These are phyloP conservation scores for Leishmania lainsoni DNA, from an alignment of 208 protist genomes.

Conservation along the genomic window DNA sequence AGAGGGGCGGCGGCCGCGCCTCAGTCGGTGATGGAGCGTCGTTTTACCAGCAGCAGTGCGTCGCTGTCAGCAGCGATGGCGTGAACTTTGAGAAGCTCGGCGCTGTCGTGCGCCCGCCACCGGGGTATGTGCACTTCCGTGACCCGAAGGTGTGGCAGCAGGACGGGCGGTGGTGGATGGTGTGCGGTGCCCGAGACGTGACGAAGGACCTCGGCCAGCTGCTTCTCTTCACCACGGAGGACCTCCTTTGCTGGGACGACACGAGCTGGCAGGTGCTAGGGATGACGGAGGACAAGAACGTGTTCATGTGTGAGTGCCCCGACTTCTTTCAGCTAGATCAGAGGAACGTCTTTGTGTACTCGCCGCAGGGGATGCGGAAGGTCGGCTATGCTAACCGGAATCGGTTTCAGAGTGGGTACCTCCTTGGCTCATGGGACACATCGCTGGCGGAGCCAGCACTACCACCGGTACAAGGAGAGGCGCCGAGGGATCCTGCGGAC, in stretches of 20 bases:
- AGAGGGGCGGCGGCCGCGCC: constrained; percentile 5
- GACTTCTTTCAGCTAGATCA: constrained; percentile 13
- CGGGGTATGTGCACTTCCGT: constrained; percentile 40
- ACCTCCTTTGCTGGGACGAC: too few relatives aligned
- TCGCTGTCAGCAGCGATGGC: constrained; percentile 51
- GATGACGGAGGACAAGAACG: too few relatives aligned
- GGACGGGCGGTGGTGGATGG: constrained; percentile 44
- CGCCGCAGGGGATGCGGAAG: background rate
- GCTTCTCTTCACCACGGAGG: constrained; percentile 31
- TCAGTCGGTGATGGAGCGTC: too few relatives aligned
- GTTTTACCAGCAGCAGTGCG: constrained; percentile 45
- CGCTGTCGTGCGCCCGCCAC: constrained; percentile 27
- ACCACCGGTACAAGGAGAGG: too few relatives aligned
- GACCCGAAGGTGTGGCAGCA: constrained; percentile 50
- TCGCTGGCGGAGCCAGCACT: too few relatives aligned
- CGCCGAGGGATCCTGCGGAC: too few relatives aligned
- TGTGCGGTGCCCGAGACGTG: constrained; percentile 35
- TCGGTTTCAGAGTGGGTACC: too few relatives aligned
- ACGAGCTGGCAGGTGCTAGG: too few relatives aligned
- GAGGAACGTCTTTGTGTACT: background rate
- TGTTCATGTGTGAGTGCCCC: too few relatives aligned
- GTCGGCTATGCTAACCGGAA: too few relatives aligned
- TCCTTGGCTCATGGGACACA: too few relatives aligned
- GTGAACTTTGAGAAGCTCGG: constrained; percentile 43
- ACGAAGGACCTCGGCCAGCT: constrained; percentile 38